A percentile compares a stretch with the other conserved stretches of the same genome.
Evolutionary conservation across 2,329 filamentous ascomycete genomes (phyloP).

Genomic region (Aspergillus oerlinghausenensis): DNA sequence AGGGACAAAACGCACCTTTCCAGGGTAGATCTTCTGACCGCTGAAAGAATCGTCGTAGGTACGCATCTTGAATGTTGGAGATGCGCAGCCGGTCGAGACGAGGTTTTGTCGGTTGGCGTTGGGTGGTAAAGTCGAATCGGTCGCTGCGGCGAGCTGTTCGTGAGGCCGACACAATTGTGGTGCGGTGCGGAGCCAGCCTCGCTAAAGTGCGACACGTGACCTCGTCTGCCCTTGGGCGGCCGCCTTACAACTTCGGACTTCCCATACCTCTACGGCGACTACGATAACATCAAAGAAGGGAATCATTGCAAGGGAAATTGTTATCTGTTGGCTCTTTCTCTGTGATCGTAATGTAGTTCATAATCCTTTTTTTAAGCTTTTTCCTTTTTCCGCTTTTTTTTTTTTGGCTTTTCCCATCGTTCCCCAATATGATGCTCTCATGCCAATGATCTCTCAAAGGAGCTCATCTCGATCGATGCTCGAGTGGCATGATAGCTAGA

Average conservation of each 20-base stretch:
- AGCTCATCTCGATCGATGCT: not conserved
- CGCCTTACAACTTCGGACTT: not conserved
- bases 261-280: not conserved
- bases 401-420: not conserved
- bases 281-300: not conserved
- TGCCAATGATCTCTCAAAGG: not conserved
- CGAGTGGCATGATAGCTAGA: not conserved
- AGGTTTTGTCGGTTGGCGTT: conserved; percentile 40
- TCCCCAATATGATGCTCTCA: not conserved
- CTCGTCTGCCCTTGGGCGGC: conserved; percentile 33
- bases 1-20: conserved; percentile 58
- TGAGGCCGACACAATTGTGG: conserved; percentile 37
- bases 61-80: conserved; percentile 59
- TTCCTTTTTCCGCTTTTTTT: not conserved
- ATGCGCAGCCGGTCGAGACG: conserved; percentile 40
- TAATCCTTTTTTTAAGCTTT: not conserved
- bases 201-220: conserved; percentile 44
- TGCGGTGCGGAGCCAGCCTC: conserved; percentile 39
- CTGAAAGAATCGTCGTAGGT: conserved; percentile 76
- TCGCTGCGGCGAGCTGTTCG: conserved; percentile 33
- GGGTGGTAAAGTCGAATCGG: conserved; percentile 41
- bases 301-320: not conserved
- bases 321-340: not conserved
- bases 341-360: not conserved
- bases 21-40: conserved; percentile 74